Evolutionary conservation across 2,329 filamentous ascomycete genomes (phyloP).

Genomic region (Clarireedia monteithiana): DNA sequence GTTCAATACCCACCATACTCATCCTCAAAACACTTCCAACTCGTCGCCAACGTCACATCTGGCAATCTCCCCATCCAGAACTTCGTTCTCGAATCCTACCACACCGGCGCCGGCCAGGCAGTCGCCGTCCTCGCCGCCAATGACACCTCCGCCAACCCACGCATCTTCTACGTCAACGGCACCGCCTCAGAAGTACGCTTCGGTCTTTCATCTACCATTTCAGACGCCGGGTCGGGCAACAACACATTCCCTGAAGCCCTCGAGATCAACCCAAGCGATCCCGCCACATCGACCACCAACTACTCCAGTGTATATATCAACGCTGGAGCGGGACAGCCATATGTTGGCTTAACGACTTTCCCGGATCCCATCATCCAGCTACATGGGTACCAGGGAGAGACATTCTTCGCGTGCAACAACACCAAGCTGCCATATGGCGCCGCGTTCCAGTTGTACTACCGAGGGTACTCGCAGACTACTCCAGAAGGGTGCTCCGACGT

Average conservation of each 20-base stretch:
- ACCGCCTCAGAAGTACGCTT: slow-evolving; percentile 32
- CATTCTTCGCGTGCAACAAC: slow-evolving; percentile 38
- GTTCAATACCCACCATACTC: no score
- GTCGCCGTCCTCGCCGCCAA: slow-evolving; percentile 31
- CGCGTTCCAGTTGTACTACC: slow-evolving; percentile 30
- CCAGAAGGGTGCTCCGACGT: slow-evolving; percentile 37
- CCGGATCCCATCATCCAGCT: slow-evolving; percentile 30
- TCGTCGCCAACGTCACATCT: slow-evolving; percentile 29
- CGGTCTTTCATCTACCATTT: slow-evolving; percentile 31
- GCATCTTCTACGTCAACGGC: slow-evolving; percentile 44
- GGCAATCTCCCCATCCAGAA: slow-evolving; percentile 33
- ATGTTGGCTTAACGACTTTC: slow-evolving; percentile 30
- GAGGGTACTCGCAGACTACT: slow-evolving; percentile 32
- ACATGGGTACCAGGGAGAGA: slow-evolving; percentile 24
- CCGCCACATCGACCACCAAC: background rate
- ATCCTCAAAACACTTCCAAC: no score
- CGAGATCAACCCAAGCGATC: slow-evolving; percentile 30
- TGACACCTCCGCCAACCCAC: slow-evolving; percentile 13
- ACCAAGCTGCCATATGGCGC: slow-evolving; percentile 35
- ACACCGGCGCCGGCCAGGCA: slow-evolving; percentile 36
- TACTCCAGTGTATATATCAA: slow-evolving; percentile 30
- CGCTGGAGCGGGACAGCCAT: slow-evolving; percentile 32
- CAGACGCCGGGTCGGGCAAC: slow-evolving; percentile 31
- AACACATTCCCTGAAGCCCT: slow-evolving; percentile 31
- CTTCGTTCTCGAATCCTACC: slow-evolving; percentile 34